Conservation (phyloP, 1,284 basidiomycete species). For the Schizopora paradoxa region DNA sequence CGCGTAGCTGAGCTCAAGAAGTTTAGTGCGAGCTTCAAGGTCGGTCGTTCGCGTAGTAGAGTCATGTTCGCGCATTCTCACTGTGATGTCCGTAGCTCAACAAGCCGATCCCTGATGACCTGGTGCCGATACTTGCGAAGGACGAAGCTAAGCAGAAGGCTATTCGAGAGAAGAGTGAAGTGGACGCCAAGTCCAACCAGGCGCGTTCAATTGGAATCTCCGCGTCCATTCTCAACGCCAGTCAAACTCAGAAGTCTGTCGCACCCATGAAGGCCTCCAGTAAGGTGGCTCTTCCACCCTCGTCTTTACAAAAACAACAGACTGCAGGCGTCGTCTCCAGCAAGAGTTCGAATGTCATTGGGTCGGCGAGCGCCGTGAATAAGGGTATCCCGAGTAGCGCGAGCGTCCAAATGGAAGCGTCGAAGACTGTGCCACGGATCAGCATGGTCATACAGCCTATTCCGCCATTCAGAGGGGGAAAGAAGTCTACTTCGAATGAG, state of each 20-base stretch:
- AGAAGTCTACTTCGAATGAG: slow-evolving; percentile 28
- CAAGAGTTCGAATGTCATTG: slow-evolving; percentile 11
- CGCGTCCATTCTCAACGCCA: slow-evolving; percentile 29
- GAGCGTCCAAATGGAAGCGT: slow-evolving; percentile 7
- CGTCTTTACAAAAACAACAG: background rate
- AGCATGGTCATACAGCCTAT: slow-evolving; percentile 83
- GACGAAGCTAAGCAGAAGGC: slow-evolving; percentile 82
- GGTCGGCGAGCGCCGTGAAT: background rate
- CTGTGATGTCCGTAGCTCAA: slow-evolving; percentile 72
- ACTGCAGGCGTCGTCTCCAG: slow-evolving; percentile 10
- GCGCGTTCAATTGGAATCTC: slow-evolving; percentile 61
- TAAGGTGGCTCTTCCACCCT: slow-evolving; percentile 4
- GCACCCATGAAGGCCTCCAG: slow-evolving; percentile 17
- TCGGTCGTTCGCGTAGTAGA: slow-evolving; percentile 27
- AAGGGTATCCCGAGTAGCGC: background rate
- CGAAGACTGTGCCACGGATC: slow-evolving; percentile 28
- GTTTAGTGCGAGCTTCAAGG: slow-evolving; percentile 93
- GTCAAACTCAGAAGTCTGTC: slow-evolving; percentile 30
- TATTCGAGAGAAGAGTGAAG: slow-evolving; percentile 71
- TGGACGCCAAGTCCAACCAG: slow-evolving; percentile 59
- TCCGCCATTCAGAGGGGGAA: slow-evolving; percentile 82
- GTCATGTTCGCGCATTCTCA: background rate
- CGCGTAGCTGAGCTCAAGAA: slow-evolving; percentile 87
- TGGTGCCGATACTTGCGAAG: slow-evolving; percentile 88
- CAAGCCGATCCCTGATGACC: slow-evolving; percentile 89